Base-by-base conservation (phyloP, 495 filamentous ascomycete genomes). In the Aspergillus incahuasiensis region DNA sequence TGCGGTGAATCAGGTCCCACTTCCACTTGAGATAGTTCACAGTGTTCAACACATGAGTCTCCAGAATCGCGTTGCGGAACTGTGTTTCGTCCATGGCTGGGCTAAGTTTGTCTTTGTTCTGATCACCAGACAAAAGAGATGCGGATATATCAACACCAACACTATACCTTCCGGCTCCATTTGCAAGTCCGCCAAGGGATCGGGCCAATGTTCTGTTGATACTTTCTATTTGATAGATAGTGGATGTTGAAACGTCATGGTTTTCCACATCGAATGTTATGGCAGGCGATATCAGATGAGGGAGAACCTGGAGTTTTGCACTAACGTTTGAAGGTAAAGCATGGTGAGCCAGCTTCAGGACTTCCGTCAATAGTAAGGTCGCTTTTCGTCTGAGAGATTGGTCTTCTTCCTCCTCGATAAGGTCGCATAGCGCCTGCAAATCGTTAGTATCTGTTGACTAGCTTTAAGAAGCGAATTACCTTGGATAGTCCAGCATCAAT, bases 211-310 rank as follows among this genome's bases (percentile, higher is more conserved):
- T 97, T 56, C 90, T 84, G 70, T 92, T 98, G 54, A 98, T 89
- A 63, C 94, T 97, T 70, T 96, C 95, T 6, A 97, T 92, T 65
- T 97, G 94, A 66, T 97, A 98, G 34, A 97, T 89, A 5, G 91
- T 91, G 2, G 87, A 85, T 1, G 89, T 89, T 16, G 91, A 88
- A 41, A 86, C 75, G 57, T 90, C 91, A 52, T 87, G 84, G n/a
- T 83, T 82, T 7, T 90, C 83, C 24, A 80, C 73, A 12, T 79
- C 76, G 54, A 90, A 89, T 52, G 81, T 79, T 5, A 89, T 79
- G 4, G 91, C 92, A 5, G 87, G 80, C 22, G 82, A 72, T 47
- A 98, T 84, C 9, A 97, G 73, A 40, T 89, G 83, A 11, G 95
- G 91, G 35, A 97, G 79, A 8, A 94, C 77, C 61, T 98, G 95